Percentiles rank a stretch among this genome's conserved stretches.
phyloP scores from a whole-genome alignment of 345 rosid species.

The Euphorbia peplus region DNA sequence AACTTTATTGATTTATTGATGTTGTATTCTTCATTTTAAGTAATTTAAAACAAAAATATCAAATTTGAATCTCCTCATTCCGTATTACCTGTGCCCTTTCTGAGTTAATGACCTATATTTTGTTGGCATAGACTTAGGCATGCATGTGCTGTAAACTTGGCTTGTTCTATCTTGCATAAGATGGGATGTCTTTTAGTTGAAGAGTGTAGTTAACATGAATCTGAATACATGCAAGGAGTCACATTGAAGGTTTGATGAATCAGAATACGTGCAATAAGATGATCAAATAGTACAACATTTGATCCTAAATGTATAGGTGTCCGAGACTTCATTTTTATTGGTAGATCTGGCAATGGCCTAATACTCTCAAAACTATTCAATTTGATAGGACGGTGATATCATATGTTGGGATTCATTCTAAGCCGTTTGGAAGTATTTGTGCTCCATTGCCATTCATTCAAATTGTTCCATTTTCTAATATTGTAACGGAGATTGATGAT shows the following conservation, averaged over 20 bases:
- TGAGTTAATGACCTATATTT: background rate
- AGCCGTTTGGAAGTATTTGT: constrained; percentile 1
- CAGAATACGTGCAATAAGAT: background rate
- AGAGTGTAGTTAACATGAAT: background rate
- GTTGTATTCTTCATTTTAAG: background rate
- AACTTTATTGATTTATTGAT: background rate
- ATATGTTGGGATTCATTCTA: background rate
- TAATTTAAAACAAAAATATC: background rate
- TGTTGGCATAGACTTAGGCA: background rate
- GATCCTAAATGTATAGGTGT: background rate
- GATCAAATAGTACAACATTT: background rate
- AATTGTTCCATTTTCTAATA: background rate
- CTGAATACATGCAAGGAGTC: background rate
- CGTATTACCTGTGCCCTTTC: constrained; percentile 7
- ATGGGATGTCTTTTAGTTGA: background rate
- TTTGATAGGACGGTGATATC: background rate
- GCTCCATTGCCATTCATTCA: background rate
- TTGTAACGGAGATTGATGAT: background rate
- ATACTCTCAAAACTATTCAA: background rate
- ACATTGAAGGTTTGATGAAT: background rate
- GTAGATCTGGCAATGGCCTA: background rate
- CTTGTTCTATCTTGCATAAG: background rate
- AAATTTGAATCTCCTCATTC: background rate
- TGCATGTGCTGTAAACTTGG: background rate
- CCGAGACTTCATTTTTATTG: background rate